These are phyloP conservation scores for Lipomyces sp. DNA, from an alignment of 805 yeast species.

Conservation along the genomic window DNA sequence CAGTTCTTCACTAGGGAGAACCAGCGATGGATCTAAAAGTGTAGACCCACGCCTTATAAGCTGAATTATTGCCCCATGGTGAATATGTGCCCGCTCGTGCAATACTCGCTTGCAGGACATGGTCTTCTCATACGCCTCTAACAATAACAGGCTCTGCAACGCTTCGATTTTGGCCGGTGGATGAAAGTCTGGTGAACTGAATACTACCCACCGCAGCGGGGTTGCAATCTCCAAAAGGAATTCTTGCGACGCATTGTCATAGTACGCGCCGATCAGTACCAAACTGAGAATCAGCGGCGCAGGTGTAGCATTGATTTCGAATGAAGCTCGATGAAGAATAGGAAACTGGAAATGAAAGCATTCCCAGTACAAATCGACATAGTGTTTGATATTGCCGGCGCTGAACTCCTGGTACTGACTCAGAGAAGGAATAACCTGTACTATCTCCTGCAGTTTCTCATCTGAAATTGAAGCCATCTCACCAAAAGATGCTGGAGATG, in stretches of 20 bases:
- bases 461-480: constrained; percentile 43
- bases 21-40: not conserved
- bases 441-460: constrained; percentile 38
- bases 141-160: constrained; percentile 68
- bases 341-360: constrained; percentile 65
- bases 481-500: constrained; percentile 48
- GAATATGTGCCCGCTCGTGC: constrained; percentile 83
- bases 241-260: constrained; percentile 45
- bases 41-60: constrained; percentile 53
- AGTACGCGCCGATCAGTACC: constrained; percentile 63
- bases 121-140: constrained; percentile 80
- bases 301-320: constrained; percentile 54
- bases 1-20: not conserved
- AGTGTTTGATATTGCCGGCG: constrained; percentile 43
- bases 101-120: constrained; percentile 62
- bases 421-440: constrained; percentile 40
- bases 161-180: constrained; percentile 81
- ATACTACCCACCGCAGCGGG: constrained; percentile 71
- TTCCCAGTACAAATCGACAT: constrained; percentile 55
- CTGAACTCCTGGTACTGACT: constrained; percentile 49
- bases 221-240: constrained; percentile 54
- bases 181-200: constrained; percentile 70
- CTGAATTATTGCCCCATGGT: constrained; percentile 81
- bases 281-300: constrained; percentile 59
- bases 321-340: constrained; percentile 63